Conservation (phyloP, 2,329 filamentous ascomycete genomes). For the Xylaria polymorpha region DNA sequence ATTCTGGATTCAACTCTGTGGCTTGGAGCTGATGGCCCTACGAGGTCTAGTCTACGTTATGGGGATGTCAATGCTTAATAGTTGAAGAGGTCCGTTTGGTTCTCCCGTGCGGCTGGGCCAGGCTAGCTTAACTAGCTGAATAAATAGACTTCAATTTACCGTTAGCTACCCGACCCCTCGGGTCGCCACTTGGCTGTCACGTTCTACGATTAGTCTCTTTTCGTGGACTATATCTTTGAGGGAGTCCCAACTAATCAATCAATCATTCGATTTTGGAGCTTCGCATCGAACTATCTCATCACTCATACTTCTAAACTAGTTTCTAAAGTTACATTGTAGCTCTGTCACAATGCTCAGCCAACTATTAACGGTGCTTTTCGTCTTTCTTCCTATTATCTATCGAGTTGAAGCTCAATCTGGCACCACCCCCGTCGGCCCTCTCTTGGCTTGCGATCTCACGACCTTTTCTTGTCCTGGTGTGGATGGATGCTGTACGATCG, state of each 20-base stretch:
- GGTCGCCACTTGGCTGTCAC: neutral
- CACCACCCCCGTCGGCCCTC: conserved; percentile 15
- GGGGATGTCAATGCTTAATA: neutral
- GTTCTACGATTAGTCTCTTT: neutral
- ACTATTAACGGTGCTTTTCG: neutral
- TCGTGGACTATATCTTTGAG: neutral
- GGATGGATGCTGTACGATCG: conserved; percentile 12
- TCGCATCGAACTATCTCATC: neutral
- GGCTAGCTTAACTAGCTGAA: neutral
- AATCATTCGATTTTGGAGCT: neutral
- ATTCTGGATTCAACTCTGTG: neutral
- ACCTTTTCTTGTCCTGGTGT: conserved; percentile 22
- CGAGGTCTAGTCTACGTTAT: neutral
- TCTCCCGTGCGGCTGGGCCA: neutral
- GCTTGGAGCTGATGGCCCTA: neutral
- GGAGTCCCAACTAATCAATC: neutral
- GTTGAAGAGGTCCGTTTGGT: neutral
- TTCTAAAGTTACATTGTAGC: neutral
- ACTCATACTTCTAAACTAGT: neutral
- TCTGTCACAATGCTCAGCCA: neutral
- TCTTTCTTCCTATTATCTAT: neutral
- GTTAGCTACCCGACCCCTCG: neutral
- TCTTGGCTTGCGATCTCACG: conserved; percentile 8
- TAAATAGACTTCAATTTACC: neutral
- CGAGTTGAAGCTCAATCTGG: conserved; percentile 12